Base-by-base conservation (phyloP, 2,329 filamentous ascomycete species). In the Hypocrella siamensis region DNA sequence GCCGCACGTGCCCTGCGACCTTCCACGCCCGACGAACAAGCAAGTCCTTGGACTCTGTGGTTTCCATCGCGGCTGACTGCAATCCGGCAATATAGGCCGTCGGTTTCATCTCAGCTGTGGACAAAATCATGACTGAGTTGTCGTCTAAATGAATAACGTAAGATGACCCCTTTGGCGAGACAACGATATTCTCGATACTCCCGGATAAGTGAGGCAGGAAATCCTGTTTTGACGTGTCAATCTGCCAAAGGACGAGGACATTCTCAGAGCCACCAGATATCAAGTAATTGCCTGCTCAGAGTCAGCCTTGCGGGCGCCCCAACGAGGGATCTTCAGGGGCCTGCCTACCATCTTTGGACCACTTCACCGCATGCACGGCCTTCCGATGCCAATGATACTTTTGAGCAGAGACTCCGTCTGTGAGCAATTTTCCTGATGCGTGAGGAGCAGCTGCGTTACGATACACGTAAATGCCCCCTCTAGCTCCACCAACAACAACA, bases 211-310 rank as follows among this genome's bases (percentile, higher is more conserved):
- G 85, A n/a, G 90, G 90, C 18, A 98, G 61, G 47, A 78, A 83
- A 47, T 90, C 79, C 46, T 74, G 75, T 49, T 78, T 78, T 39
- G 76, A 76, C 1, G 88, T 94, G 42, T 92, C 82, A 35, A 94
- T 63, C 55, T 98, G 90, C 86, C 86, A 96, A 19, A 94, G 61
- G 7, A 93, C 82, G 26, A 98, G 63, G 15, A 84, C 80, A 6
- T 84, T 86, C 56, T 98, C 90, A 16, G 75, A 74, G 19, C 90
- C 90, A 47, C 90, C 90, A 35, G 90, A 96, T 32, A 98, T 77
- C 36, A 98, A 58, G 52, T 98, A 98, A 49, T 93, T 85, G 31
- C 83, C 82, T 90, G 42, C 11, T 7, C 31, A 28, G 30, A 29
- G 45, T 60, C 38, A 60, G 59, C 41, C 38, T 3, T 12, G 16